These are phyloP conservation scores for Microbotryum intermedium DNA, from an alignment of 1,284 basidiomycete species.

Conservation along the genomic window DNA sequence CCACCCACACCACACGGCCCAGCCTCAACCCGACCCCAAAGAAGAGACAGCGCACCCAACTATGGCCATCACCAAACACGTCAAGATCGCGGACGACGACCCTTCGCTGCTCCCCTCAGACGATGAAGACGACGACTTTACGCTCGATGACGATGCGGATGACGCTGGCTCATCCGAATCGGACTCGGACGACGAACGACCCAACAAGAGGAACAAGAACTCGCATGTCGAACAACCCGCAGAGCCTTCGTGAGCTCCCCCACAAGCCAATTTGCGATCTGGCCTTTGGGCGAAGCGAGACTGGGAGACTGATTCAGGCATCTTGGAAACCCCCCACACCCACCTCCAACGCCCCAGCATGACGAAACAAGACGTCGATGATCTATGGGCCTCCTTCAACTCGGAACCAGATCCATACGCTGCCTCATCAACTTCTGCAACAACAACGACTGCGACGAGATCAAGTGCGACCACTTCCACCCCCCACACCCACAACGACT, in stretches of 20 bases:
- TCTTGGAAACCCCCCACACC: no score
- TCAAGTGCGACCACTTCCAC: background rate
- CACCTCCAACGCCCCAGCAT: conserved; percentile 8
- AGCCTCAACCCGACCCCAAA: no score
- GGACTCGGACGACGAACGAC: conserved; percentile 3
- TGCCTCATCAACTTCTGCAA: background rate
- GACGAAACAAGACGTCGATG: conserved; percentile 24
- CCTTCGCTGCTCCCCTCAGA: conserved; percentile 18
- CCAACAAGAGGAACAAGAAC: background rate
- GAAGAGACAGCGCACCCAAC: no score
- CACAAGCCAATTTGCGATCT: no score
- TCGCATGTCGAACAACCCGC: background rate
- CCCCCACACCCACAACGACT: conserved; percentile 7
- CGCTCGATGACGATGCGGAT: background rate
- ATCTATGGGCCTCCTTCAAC: conserved; percentile 33
- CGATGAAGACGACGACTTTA: conserved; percentile 17
- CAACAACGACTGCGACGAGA: background rate
- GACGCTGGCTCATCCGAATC: background rate
- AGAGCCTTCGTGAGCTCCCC: conserved; percentile 1
- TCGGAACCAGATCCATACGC: conserved; percentile 11
- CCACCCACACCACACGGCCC: no score
- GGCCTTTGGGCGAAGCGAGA: no score
- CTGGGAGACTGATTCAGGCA: no score
- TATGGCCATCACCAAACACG: no score
- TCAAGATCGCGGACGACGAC: conserved; percentile 9